Conservation (phyloP, 768 basidiomycete genomes). For the Trametes cingulata region DNA sequence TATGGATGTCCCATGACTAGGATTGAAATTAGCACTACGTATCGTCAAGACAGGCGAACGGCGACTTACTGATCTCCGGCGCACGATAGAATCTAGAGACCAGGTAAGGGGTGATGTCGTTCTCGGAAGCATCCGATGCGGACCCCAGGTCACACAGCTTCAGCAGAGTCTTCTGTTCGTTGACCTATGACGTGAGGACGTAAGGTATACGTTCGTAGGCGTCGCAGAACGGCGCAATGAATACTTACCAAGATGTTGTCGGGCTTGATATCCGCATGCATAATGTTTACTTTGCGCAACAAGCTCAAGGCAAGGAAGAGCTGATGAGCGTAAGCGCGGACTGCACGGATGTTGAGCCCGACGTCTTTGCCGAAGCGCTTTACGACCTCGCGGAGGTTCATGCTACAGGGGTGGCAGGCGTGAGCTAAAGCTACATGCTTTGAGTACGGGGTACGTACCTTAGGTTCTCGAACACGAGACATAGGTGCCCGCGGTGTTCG, state of each 20-base stretch:
- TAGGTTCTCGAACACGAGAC: constrained; percentile 92
- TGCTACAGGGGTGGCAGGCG: constrained; percentile 47
- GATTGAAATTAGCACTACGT: constrained; percentile 8
- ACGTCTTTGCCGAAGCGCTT: constrained; percentile 99
- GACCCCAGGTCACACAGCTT: constrained; percentile 98
- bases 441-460: constrained; percentile 52
- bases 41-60: constrained; percentile 4
- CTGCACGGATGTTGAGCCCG: constrained; percentile 92
- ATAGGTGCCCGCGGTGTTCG: constrained; percentile 96
- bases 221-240: background rate
- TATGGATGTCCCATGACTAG: constrained; percentile 93
- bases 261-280: constrained; percentile 99
- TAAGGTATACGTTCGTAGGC: background rate
- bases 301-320: constrained; percentile 86
- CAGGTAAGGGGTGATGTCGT: constrained; percentile 97
- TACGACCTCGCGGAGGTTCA: constrained; percentile 97
- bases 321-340: constrained; percentile 98
- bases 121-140: constrained; percentile 91
- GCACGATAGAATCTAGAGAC: constrained; percentile 98
- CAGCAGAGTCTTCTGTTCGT: constrained; percentile 88
- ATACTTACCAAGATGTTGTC: constrained; percentile 89
- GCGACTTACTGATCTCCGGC: constrained; percentile 89
- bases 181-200: constrained; percentile 58
- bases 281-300: constrained; percentile 86
- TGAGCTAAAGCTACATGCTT: background rate